phyloP scores from a whole-genome alignment of 2,329 filamentous ascomycete species.

The Phialophora verrucosa region DNA sequence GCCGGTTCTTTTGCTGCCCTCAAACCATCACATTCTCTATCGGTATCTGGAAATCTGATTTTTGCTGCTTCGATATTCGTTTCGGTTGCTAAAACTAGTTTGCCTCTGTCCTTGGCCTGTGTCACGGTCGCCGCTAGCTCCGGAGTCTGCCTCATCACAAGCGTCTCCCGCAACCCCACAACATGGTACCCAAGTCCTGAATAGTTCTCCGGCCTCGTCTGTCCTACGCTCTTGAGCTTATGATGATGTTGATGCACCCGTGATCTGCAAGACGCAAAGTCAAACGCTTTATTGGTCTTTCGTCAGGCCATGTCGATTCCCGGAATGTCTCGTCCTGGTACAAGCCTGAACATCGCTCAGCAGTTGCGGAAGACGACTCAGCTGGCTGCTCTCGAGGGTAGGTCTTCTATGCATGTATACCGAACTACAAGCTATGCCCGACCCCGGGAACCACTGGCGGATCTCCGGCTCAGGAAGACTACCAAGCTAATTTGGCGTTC shows the following conservation, averaged over 20 bases:
- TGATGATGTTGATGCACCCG: neutral
- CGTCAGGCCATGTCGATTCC: constrained; percentile 14
- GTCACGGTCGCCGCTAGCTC: neutral
- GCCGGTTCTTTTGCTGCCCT: constrained; percentile 4
- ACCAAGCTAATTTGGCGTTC: neutral
- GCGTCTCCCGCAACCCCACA: neutral
- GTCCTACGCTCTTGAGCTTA: neutral
- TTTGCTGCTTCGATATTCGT: neutral
- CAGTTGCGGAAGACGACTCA: constrained; percentile 35
- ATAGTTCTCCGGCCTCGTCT: neutral
- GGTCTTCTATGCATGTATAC: neutral
- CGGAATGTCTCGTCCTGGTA: constrained; percentile 34
- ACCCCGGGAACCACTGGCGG: neutral
- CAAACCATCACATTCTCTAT: constrained; percentile 1
- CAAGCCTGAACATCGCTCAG: constrained; percentile 37
- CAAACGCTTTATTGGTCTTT: neutral
- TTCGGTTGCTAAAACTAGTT: neutral
- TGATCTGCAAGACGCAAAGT: neutral
- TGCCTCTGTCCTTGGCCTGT: neutral
- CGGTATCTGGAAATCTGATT: constrained; percentile 6
- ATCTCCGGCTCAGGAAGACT: neutral
- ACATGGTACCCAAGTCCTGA: neutral
- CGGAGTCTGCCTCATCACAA: neutral
- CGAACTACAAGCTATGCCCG: neutral
- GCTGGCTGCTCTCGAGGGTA: constrained; percentile 32